Percentiles rank a stretch among this genome's conserved stretches.
Conservation (phyloP, 805 yeast genomes). For the Kockiozyma suomiensis region DNA sequence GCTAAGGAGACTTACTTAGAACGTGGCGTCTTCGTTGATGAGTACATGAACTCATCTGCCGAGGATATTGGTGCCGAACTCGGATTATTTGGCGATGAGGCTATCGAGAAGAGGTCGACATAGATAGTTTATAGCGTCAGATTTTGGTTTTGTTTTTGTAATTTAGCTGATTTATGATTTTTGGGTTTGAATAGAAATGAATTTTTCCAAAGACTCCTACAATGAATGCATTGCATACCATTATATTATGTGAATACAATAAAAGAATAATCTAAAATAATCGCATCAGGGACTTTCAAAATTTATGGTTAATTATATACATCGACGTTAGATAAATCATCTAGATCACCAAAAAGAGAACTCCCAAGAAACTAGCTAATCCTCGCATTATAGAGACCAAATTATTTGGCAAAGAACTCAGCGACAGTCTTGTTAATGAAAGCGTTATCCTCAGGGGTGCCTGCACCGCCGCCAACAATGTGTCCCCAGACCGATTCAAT, state of each 20-base stretch:
- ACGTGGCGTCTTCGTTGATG: slow-evolving; percentile 21
- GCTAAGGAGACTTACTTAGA: slow-evolving; percentile 26
- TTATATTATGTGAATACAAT: too few relatives aligned
- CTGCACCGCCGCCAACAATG: slow-evolving; percentile 33
- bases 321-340: neutral
- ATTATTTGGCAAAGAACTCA: slow-evolving; percentile 22
- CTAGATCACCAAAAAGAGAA: too few relatives aligned
- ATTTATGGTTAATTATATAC: neutral
- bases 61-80: slow-evolving; percentile 2
- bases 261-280: too few relatives aligned
- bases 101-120: slow-evolving; percentile 6
- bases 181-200: too few relatives aligned
- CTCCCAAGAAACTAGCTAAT: neutral
- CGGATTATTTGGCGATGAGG: neutral
- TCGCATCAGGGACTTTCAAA: too few relatives aligned
- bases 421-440: slow-evolving; percentile 25
- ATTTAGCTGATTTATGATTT: too few relatives aligned
- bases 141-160: slow-evolving; percentile 2
- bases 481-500: slow-evolving; percentile 35
- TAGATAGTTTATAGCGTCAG: neutral
- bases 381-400: too few relatives aligned
- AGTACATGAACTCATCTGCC: slow-evolving; percentile 9
- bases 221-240: too few relatives aligned
- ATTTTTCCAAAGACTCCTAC: too few relatives aligned
- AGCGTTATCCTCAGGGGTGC: slow-evolving; percentile 25